phyloP scores from a whole-genome alignment of 2,329 filamentous ascomycete species.

The Phyllosticta paracitricarpa region DNA sequence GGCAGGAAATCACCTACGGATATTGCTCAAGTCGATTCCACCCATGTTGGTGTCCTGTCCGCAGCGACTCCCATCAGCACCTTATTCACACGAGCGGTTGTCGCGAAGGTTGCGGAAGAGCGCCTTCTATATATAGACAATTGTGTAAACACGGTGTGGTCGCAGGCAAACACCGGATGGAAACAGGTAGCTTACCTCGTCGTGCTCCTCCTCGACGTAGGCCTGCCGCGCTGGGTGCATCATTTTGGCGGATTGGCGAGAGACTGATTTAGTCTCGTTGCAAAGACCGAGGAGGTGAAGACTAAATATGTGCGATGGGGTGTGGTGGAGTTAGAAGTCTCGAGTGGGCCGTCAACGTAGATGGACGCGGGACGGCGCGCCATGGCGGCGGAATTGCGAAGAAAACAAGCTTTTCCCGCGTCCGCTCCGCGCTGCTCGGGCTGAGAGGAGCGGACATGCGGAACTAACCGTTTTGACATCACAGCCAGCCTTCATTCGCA shows the following conservation, averaged over 20 bases:
- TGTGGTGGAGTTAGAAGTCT: not conserved
- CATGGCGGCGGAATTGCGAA: not conserved
- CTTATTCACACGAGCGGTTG: slow-evolving; percentile 2
- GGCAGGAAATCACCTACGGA: slow-evolving; percentile 43
- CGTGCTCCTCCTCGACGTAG: slow-evolving; percentile 77
- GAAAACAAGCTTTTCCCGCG: not conserved
- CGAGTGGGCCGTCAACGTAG: not conserved
- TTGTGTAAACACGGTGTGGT: slow-evolving; percentile 19
- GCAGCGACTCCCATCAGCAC: slow-evolving; percentile 7
- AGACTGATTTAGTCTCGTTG: not conserved
- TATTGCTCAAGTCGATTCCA: slow-evolving; percentile 51
- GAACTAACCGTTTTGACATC: not conserved
- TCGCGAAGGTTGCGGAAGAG: slow-evolving; percentile 4
- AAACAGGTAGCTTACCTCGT: slow-evolving; percentile 47
- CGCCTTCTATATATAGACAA: slow-evolving; percentile 8
- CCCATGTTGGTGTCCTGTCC: slow-evolving; percentile 42
- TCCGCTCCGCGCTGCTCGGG: not conserved
- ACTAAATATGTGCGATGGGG: not conserved
- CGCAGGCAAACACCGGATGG: slow-evolving; percentile 11
- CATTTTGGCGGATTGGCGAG: slow-evolving; percentile 19
- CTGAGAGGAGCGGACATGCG: not conserved
- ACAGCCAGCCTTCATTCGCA: not conserved
- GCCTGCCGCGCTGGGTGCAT: slow-evolving; percentile 86
- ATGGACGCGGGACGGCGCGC: not conserved
- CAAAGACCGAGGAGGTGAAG: not conserved